These are phyloP conservation scores for Lactarius tabidus DNA, from an alignment of 768 basidiomycete genomes.

Conservation along the genomic window DNA sequence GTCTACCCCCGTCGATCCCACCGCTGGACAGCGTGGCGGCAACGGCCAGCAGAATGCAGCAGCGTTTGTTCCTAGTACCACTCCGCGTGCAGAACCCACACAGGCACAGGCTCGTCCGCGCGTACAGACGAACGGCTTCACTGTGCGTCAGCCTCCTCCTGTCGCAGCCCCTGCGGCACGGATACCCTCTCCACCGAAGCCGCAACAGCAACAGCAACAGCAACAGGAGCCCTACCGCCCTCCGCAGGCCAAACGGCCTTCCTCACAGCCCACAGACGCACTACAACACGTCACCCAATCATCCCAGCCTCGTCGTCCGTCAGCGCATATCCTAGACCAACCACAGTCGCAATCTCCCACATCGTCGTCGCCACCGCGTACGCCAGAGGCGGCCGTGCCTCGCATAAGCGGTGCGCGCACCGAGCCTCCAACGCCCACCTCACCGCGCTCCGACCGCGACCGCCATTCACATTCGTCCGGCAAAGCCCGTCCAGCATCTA, in stretches of 20 bases:
- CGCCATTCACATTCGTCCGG: constrained; percentile 33
- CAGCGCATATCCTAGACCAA: constrained; percentile 2
- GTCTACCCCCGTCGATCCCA: constrained; percentile 15
- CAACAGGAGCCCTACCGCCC: constrained; percentile 9
- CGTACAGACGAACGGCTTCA: constrained; percentile 19
- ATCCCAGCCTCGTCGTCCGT: background rate
- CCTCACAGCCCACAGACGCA: background rate
- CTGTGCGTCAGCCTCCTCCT: constrained; percentile 14
- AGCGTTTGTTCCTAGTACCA: constrained; percentile 27
- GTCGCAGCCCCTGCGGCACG: background rate
- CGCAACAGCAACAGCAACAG: background rate
- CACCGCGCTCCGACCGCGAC: constrained; percentile 38
- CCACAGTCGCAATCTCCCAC: background rate
- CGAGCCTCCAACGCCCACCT: constrained; percentile 32
- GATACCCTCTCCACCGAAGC: constrained; percentile 1
- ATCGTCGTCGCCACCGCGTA: background rate
- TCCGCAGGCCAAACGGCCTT: background rate
- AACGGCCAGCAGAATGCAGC: constrained; percentile 22
- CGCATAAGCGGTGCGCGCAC: constrained; percentile 22
- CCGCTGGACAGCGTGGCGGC: constrained; percentile 2
- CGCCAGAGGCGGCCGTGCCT: background rate
- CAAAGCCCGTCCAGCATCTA: constrained; percentile 58
- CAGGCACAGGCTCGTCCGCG: constrained; percentile 29
- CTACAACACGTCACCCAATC: background rate
- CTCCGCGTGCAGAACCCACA: constrained; percentile 31